Conservation (phyloP, 768 basidiomycete genomes). For the Lentinula lateritia region DNA sequence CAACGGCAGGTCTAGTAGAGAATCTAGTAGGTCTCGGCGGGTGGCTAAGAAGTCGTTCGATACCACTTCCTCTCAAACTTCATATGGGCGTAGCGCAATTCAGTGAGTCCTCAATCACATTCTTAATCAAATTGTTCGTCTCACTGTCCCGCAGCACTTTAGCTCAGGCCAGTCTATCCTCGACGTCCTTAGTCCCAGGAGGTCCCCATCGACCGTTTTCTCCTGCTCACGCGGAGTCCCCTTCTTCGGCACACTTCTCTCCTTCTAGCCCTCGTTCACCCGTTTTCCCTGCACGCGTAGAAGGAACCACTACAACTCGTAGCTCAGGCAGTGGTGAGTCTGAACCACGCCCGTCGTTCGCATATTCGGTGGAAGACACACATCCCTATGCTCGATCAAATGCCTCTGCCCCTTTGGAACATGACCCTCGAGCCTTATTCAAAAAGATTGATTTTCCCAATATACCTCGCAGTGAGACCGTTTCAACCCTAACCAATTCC, state of each 20-base stretch:
- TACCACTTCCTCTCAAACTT: slow-evolving; percentile 43
- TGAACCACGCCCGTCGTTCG: slow-evolving; percentile 14
- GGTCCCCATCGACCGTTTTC: slow-evolving; percentile 39
- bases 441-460: slow-evolving; percentile 21
- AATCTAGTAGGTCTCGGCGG: slow-evolving; percentile 51
- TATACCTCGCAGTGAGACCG: slow-evolving; percentile 45
- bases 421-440: slow-evolving; percentile 24
- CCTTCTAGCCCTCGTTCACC: slow-evolving; percentile 19
- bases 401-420: slow-evolving; percentile 53
- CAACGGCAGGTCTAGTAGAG: slow-evolving; percentile 47
- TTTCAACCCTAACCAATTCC: slow-evolving; percentile 45
- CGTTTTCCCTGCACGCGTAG: slow-evolving; percentile 11
- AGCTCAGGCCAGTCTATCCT: slow-evolving; percentile 57
- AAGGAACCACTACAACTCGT: slow-evolving; percentile 9
- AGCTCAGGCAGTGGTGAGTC: slow-evolving; percentile 11
- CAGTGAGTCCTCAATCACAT: slow-evolving; percentile 43
- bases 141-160: slow-evolving; percentile 36
- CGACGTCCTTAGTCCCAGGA: slow-evolving; percentile 40
- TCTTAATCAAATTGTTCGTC: slow-evolving; percentile 5
- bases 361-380: slow-evolving; percentile 29
- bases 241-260: slow-evolving; percentile 21
- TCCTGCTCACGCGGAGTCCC: slow-evolving; percentile 25
- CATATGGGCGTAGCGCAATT: slow-evolving; percentile 46
- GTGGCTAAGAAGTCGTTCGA: slow-evolving; percentile 57
- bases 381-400: slow-evolving; percentile 72